Evolutionary conservation across 352 stramenopile genomes (phyloP), one percentile per base, ranked within the genome.

Genomic region (Pythium phragmitis): DNA sequence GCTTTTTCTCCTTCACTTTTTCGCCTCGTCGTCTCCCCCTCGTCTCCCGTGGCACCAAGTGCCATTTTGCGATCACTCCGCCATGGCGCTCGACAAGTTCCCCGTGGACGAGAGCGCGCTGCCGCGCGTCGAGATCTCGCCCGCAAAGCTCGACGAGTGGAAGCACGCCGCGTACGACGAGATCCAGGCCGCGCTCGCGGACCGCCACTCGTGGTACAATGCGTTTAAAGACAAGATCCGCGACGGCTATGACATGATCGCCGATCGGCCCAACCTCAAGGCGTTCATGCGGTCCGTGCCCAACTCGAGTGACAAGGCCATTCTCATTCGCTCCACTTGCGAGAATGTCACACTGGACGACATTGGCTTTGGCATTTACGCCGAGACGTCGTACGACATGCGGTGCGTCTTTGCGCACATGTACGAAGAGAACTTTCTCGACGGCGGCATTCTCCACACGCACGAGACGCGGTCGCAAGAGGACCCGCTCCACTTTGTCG

Each of bases 401-500:
- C 74, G 75, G 21, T 71, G 58, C 16, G 62, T 62, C 30, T 68
- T 74, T 37, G 74, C 72, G 11, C 70, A 81, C 42, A 55, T 86
- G 57, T 82, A 82, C 58, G 69, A 79, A 48, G 64, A 74, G 19
- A 48, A 73, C 28, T 83, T 85, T 55, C 54, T 87, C 21, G 77
- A 82, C 58, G 75, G 67, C 36, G 77, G 48, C n/a, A 65, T 86
- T 19, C 57, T 86, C 37, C 72, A 86, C 26, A 69, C 65, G 14
- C 63, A 73, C 48, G 50, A 73, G 60, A 68, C 63, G 13, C 62
- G 64, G 23, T 76, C 69, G 3, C n/a, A 12, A 7, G 67, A 79
- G 4, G 77, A 86, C 19, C 68, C 73, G 34, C 77, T 82, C 39
- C 70, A 65, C 23, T 86, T 80, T 48, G 74, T 83, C 1, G 77